Conservation (phyloP, 140 eudicot genomes). For the Oenanthe javanica region DNA sequence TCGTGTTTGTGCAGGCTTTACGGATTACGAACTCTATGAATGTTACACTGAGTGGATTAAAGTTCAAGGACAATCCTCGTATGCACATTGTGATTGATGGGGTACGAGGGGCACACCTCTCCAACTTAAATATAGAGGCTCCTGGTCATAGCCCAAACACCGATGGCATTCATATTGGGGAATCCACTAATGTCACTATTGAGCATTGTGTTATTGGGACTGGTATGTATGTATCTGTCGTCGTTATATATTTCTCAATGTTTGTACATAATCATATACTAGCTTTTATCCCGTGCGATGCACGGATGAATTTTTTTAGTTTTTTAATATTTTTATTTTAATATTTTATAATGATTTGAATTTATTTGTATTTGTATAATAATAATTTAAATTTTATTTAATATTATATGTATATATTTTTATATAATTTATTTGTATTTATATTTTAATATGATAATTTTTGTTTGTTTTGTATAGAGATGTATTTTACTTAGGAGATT, state of each 20-base stretch:
- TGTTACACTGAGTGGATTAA: slow-evolving; percentile 6
- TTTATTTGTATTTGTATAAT: no score
- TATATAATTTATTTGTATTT: no score
- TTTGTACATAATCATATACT: no score
- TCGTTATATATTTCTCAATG: background rate
- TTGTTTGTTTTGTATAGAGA: no score
- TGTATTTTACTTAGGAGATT: no score
- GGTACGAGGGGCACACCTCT: background rate
- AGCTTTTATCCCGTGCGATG: no score
- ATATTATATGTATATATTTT: no score
- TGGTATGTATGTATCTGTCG: slow-evolving; percentile 6
- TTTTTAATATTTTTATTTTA: no score
- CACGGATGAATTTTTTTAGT: no score
- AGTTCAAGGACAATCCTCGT: slow-evolving; percentile 21
- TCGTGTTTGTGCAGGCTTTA: slow-evolving; percentile 17
- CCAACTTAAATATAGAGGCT: slow-evolving; percentile 12
- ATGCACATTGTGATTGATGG: slow-evolving; percentile 19
- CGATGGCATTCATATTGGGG: slow-evolving; percentile 26
- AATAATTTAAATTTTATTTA: no score
- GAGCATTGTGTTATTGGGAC: slow-evolving; percentile 19
- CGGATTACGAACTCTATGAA: slow-evolving; percentile 15
- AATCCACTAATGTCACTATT: slow-evolving; percentile 5
- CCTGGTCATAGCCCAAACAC: slow-evolving; percentile 37
- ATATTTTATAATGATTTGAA: no score
- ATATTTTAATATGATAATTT: no score